A percentile compares a stretch with the other conserved stretches of the same genome.
phyloP scores from a whole-genome alignment of 371 early-diverging fungal species.

The Basidiobolus meristosporus region DNA sequence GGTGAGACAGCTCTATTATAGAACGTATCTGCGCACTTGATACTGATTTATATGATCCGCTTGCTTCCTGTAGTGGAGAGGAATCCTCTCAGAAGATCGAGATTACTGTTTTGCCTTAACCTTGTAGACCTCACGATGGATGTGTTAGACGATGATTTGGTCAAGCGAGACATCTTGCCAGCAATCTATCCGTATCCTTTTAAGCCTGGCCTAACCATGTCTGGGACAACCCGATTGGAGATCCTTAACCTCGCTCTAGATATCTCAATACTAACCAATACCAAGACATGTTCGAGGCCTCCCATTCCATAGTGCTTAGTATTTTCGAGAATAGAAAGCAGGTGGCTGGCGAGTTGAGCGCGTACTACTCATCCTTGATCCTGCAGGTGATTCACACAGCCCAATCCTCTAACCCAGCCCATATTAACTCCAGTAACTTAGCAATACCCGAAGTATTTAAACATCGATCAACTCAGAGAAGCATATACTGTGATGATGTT shows the following conservation, averaged over 20 bases:
- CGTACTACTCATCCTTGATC: slow-evolving; percentile 20
- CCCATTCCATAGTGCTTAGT: slow-evolving; percentile 27
- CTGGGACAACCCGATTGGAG: no score
- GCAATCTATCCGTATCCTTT: slow-evolving; percentile 1
- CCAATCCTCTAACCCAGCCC: slow-evolving; percentile 5
- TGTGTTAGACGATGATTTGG: slow-evolving; percentile 1
- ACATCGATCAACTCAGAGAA: slow-evolving; percentile 29
- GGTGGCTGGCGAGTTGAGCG: slow-evolving; percentile 17
- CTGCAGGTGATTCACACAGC: slow-evolving; percentile 16
- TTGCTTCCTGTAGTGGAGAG: background rate
- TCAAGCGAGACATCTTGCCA: slow-evolving; percentile 1
- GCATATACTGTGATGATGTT: slow-evolving; percentile 32
- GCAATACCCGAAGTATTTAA: slow-evolving; percentile 30
- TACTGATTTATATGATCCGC: background rate
- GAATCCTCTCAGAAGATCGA: slow-evolving; percentile 1
- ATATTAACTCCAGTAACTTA: slow-evolving; percentile 2
- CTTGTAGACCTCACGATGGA: slow-evolving; percentile 1
- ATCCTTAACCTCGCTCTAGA: slow-evolving; percentile 1
- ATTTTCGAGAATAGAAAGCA: slow-evolving; percentile 27
- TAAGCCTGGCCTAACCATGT: no score
- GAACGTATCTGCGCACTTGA: no score
- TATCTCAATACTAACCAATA: slow-evolving; percentile 7
- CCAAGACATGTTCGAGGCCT: slow-evolving; percentile 32
- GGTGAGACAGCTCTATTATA: no score
- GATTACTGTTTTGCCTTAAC: slow-evolving; percentile 1